Conservation (phyloP, 352 stramenopile species). For the Pythium pyrilobum region DNA sequence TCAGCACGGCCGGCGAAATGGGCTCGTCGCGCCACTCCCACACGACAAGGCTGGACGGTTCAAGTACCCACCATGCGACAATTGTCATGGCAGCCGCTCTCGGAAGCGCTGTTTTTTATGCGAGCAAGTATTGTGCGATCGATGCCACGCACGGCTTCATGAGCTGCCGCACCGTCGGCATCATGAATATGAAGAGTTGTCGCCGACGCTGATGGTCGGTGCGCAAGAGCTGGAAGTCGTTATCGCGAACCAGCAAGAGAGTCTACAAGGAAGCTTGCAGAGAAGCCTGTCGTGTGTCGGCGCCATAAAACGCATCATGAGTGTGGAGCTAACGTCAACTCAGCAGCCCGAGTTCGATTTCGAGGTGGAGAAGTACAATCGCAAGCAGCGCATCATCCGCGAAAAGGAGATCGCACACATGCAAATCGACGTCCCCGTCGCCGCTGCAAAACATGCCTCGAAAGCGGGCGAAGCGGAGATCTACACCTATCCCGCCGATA, state of each 20-base stretch:
- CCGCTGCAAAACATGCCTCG: slow-evolving; percentile 37
- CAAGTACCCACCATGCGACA: slow-evolving; percentile 46
- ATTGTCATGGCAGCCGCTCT: slow-evolving; percentile 38
- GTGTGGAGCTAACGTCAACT: background rate
- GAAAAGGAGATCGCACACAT: slow-evolving; percentile 54
- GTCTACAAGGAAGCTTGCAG: slow-evolving; percentile 15
- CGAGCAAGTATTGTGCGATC: slow-evolving; percentile 56
- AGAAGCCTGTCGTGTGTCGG: slow-evolving; percentile 25
- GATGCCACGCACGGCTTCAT: slow-evolving; percentile 53
- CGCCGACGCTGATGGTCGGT: slow-evolving; percentile 24
- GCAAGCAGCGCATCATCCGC: slow-evolving; percentile 31
- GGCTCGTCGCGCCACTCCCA: slow-evolving; percentile 50
- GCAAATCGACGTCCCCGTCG: slow-evolving; percentile 47
- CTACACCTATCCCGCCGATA: slow-evolving; percentile 39
- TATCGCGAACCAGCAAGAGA: slow-evolving; percentile 25
- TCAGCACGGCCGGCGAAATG: slow-evolving; percentile 39
- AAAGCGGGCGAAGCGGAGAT: slow-evolving; percentile 30
- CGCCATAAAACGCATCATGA: slow-evolving; percentile 25
- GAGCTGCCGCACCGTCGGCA: slow-evolving; percentile 43
- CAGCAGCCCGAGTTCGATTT: slow-evolving; percentile 9
- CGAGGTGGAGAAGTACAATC: slow-evolving; percentile 46
- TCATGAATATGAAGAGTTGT: slow-evolving; percentile 43
- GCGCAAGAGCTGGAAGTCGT: slow-evolving; percentile 16
- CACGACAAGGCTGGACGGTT: slow-evolving; percentile 22
- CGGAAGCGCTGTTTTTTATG: slow-evolving; percentile 46